A percentile compares a stretch with the other conserved stretches of the same genome.
Conservation (phyloP, 2,329 filamentous ascomycete genomes). For the Periconia sp. region DNA sequence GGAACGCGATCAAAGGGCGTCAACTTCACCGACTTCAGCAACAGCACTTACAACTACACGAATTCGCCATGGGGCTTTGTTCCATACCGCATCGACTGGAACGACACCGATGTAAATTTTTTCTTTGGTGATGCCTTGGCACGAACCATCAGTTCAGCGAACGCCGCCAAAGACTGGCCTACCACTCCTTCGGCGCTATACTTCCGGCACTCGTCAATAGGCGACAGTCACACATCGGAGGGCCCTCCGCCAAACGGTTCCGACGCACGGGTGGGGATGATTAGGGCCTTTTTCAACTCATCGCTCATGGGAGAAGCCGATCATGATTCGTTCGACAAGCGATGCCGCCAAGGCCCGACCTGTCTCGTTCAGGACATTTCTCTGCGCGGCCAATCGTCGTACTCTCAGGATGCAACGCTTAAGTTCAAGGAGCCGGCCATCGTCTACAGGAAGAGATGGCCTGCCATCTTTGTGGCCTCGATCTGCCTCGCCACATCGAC, state of each 20-base stretch:
- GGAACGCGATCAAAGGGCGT: constrained; percentile 35
- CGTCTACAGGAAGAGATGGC: constrained; percentile 15
- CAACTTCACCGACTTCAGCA: constrained; percentile 45
- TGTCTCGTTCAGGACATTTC: constrained; percentile 36
- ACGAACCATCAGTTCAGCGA: constrained; percentile 31
- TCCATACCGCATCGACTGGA: constrained; percentile 54
- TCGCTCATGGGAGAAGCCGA: constrained; percentile 43
- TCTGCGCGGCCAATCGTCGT: constrained; percentile 28
- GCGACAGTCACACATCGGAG: constrained; percentile 48
- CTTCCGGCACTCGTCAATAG: constrained; percentile 53
- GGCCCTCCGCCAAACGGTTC: constrained; percentile 49
- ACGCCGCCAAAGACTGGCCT: constrained; percentile 33
- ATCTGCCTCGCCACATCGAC: constrained; percentile 19
- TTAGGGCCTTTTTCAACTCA: constrained; percentile 54
- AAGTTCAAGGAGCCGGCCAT: constrained; percentile 25
- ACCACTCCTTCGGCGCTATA: constrained; percentile 45
- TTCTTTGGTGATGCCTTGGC: constrained; percentile 43
- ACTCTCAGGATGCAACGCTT: constrained; percentile 12
- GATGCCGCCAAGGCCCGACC: constrained; percentile 31
- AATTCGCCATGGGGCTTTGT: constrained; percentile 47
- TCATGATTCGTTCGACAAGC: constrained; percentile 29
- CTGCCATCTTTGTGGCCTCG: constrained; percentile 21
- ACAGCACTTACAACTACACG: constrained; percentile 24
- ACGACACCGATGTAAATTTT: constrained; percentile 43
- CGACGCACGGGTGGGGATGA: constrained; percentile 48